Evolutionary conservation across 2,329 filamentous ascomycete species (phyloP).

Genomic region (Exserohilum turcica): DNA sequence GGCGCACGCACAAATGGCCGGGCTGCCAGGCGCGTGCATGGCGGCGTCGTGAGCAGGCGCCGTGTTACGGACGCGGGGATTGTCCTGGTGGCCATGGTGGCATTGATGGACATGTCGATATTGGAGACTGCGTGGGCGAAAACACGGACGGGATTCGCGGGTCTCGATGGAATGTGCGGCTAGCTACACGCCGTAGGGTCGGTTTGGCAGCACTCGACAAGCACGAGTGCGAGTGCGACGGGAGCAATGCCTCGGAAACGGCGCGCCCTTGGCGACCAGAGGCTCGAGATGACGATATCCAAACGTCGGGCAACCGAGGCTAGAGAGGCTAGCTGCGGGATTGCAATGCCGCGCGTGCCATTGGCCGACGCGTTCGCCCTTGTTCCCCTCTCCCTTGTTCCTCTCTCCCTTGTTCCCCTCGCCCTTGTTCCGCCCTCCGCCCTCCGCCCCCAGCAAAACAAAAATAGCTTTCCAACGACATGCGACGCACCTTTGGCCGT

Average conservation of each 20-base stretch:
- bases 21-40: slow-evolving; percentile 22
- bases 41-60: slow-evolving; percentile 31
- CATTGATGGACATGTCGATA: not conserved
- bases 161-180: not conserved
- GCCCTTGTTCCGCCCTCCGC: not conserved
- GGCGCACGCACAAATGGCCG: slow-evolving; percentile 28
- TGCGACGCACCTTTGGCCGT: not conserved
- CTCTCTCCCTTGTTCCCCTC: not conserved
- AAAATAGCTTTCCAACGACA: not conserved
- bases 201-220: slow-evolving; percentile 8
- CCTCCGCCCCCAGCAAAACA: not conserved
- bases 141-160: not conserved
- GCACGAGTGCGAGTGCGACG: slow-evolving; percentile 8
- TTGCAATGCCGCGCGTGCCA: slow-evolving; percentile 25
- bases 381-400: not conserved
- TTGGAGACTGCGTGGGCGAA: not conserved
- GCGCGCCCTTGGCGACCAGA: slow-evolving; percentile 23
- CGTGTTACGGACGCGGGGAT: slow-evolving; percentile 35
- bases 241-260: slow-evolving; percentile 13
- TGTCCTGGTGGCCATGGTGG: slow-evolving; percentile 41
- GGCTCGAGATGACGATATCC: slow-evolving; percentile 26
- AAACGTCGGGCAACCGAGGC: slow-evolving; percentile 27
- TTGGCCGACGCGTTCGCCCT: slow-evolving; percentile 19
- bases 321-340: slow-evolving; percentile 37
- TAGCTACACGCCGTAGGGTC: slow-evolving; percentile 1